Evolutionary conservation across 495 filamentous ascomycete species (phyloP), one percentile per base, ranked within the genome.

Genomic region (Daldinia caldariorum): DNA sequence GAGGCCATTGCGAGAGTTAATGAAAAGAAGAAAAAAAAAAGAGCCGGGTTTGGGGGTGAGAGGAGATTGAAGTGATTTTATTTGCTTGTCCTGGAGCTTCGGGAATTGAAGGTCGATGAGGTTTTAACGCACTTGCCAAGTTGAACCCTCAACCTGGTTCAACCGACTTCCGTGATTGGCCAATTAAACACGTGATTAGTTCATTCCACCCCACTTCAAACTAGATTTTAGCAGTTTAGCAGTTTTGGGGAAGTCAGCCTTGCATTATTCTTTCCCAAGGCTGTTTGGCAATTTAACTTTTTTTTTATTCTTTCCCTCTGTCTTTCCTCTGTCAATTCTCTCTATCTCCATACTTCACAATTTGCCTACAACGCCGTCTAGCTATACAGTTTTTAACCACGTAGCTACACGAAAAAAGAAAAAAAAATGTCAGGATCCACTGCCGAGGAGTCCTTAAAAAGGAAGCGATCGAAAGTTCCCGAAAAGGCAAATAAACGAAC

Each of bases 1-100:
- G 93, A 95, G 86, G 93, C 93, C 94, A 97, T 97, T 91, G 86
- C 89, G 87, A 80, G 79, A 34, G 81, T 81, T 9, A 78, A 83
- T 67, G 50, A 66, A 50, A 47, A 64, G 43, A 69, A 10, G 38
- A 61, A 63, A 9, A 20, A 26, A 26, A 26, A 26, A 26, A 26
- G 3, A 26, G 3, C 26, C 45, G 65, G 41, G 50, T 61, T 63
- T 31, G 45, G 54, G 54, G 26, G 58, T 56, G 61, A 72, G 81
- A 79, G 80, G 79, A 76, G 82, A 82, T 82, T 74, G 74, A 69
- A 63, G 62, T 20, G 64, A 76, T 66, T 76, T 66, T 76, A 63
- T 71, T 71, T 77, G 63, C 71, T 78, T 74, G 74, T 71, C 68
- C 3, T 76, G 77, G 75, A 79, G 79, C 73, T 79, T 73, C 69